Evolutionary conservation across 1,139 yeast genomes (phyloP).

Genomic region (Arxiozyma slooffiae): DNA sequence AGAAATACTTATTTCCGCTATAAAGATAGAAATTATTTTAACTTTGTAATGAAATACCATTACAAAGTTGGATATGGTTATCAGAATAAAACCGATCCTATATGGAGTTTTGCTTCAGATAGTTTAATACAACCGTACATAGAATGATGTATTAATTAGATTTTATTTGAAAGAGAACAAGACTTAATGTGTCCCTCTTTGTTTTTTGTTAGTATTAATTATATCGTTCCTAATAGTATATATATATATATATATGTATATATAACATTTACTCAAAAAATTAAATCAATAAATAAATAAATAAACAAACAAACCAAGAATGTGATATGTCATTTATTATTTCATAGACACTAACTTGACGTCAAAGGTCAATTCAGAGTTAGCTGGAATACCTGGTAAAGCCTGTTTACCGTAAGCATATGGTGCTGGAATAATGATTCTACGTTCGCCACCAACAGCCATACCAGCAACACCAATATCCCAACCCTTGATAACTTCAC

Average conservation of each 20-base stretch:
- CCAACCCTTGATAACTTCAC: constrained; percentile 98
- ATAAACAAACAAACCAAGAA: neutral
- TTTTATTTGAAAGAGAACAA: neutral
- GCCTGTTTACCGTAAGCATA: constrained; percentile 94
- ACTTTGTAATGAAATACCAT: too few relatives aligned
- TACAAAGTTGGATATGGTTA: too few relatives aligned
- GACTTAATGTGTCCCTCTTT: neutral
- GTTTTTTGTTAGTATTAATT: neutral
- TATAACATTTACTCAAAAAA: too few relatives aligned
- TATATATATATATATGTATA: too few relatives aligned
- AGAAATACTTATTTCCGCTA: too few relatives aligned
- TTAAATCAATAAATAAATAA: neutral
- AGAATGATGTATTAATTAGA: neutral
- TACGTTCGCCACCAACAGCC: constrained; percentile 98
- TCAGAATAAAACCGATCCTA: too few relatives aligned
- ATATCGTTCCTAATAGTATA: neutral
- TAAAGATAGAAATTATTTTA: too few relatives aligned
- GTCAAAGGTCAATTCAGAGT: constrained; percentile 91
- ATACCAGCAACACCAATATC: constrained; percentile 97
- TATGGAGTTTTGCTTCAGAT: too few relatives aligned
- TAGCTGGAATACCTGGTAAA: constrained; percentile 94
- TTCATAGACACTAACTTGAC: constrained; percentile 87
- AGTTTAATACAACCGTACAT: too few relatives aligned
- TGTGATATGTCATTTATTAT: constrained; percentile 33
- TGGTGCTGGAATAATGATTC: constrained; percentile 90